Conservation (phyloP, 768 basidiomycete genomes). For the Russula sp. region DNA sequence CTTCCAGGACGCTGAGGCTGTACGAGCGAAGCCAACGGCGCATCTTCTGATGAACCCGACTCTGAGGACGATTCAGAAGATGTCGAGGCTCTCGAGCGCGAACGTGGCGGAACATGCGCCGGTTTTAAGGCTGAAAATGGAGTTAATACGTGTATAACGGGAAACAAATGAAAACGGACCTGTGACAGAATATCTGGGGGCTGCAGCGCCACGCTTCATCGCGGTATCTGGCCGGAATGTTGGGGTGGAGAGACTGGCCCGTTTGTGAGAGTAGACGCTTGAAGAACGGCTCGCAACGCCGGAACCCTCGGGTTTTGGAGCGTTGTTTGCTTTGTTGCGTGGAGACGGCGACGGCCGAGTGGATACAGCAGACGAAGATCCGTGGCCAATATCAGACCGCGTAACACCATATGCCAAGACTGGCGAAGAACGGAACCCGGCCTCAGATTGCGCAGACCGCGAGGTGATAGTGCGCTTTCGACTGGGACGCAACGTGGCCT, state of each 20-base stretch:
- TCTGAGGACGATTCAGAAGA: slow-evolving; percentile 33
- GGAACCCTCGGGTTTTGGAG: slow-evolving; percentile 7
- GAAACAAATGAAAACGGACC: slow-evolving; percentile 9
- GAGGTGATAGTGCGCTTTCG: slow-evolving; percentile 39
- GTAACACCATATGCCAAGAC: slow-evolving; percentile 2
- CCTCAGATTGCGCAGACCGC: slow-evolving; percentile 32
- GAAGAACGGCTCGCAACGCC: slow-evolving; percentile 12
- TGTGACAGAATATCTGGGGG: slow-evolving; percentile 23
- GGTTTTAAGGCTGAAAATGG: neutral
- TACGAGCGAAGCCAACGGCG: slow-evolving; percentile 62
- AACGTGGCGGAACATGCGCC: slow-evolving; percentile 15
- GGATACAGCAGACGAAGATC: slow-evolving; percentile 3
- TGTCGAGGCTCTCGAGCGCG: slow-evolving; percentile 31
- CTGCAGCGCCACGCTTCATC: slow-evolving; percentile 48
- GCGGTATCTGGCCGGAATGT: slow-evolving; percentile 51
- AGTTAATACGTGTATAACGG: neutral
- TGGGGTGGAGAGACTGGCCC: slow-evolving; percentile 57
- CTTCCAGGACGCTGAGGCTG: slow-evolving; percentile 67
- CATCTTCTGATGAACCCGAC: slow-evolving; percentile 52
- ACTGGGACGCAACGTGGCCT: slow-evolving; percentile 37
- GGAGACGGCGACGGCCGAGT: neutral
- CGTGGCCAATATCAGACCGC: slow-evolving; percentile 26
- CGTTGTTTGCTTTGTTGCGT: neutral
- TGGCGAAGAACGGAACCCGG: slow-evolving; percentile 32
- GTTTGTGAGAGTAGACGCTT: slow-evolving; percentile 37